Conservation (phyloP, 371 early-diverging fungal genomes). For the Rhizopus sp. region DNA sequence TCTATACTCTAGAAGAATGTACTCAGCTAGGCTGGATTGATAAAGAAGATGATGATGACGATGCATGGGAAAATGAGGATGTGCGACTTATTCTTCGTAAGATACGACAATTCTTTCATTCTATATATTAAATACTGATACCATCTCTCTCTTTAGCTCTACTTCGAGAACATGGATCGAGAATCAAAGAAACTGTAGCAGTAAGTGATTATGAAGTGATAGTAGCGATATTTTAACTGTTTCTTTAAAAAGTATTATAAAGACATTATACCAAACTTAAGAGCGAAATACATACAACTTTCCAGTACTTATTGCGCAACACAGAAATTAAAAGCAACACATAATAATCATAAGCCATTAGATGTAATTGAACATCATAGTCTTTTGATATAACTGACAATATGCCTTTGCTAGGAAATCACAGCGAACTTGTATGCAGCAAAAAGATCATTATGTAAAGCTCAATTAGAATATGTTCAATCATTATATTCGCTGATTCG, state of each 20-base stretch:
- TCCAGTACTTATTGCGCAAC: constrained; percentile 27
- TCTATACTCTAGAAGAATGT: constrained; percentile 20
- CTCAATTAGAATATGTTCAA: constrained; percentile 25
- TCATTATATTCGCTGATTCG: constrained; percentile 21
- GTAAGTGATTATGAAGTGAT: constrained; percentile 4
- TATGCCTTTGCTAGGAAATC: constrained; percentile 17
- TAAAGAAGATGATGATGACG: constrained; percentile 11
- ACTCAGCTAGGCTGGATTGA: constrained; percentile 15
- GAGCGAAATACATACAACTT: constrained; percentile 23
- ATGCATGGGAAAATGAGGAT: constrained; percentile 17
- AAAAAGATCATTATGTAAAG: constrained; percentile 26
- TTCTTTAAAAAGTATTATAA: constrained; percentile 19
- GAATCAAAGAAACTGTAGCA: constrained; percentile 24
- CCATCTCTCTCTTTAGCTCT: constrained; percentile 8
- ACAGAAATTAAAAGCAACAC: constrained; percentile 24
- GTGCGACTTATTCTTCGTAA: constrained; percentile 17
- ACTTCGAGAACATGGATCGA: constrained; percentile 19
- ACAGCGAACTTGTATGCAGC: constrained; percentile 21
- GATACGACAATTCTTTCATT: background rate
- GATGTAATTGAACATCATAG: constrained; percentile 18
- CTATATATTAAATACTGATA: background rate
- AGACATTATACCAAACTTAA: constrained; percentile 11
- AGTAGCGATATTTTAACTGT: background rate
- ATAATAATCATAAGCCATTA: constrained; percentile 16
- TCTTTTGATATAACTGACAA: background rate